Percentiles rank a stretch among this genome's conserved stretches.
phyloP scores from a whole-genome alignment of 2,329 filamentous ascomycete genomes.

The Botryotinia narcissicola region DNA sequence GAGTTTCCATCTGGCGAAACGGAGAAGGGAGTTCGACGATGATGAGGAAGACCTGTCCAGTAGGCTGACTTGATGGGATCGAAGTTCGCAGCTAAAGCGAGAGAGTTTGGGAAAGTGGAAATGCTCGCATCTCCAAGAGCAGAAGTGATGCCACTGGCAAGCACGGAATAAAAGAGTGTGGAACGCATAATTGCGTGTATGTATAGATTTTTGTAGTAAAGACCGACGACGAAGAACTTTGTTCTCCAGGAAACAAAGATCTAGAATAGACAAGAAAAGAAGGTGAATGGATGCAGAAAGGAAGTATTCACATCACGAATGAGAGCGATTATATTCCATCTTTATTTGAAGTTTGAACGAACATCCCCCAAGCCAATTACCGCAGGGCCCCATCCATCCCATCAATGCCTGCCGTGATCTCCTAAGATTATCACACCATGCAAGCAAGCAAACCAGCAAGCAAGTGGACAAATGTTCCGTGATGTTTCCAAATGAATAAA shows the following conservation, averaged over 20 bases:
- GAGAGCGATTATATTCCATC: background rate
- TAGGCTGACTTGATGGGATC: slow-evolving; percentile 58
- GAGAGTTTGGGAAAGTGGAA: slow-evolving; percentile 42
- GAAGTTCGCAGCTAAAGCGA: slow-evolving; percentile 51
- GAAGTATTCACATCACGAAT: background rate
- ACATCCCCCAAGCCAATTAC: slow-evolving; percentile 3
- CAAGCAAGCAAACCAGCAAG: background rate
- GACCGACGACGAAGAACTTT: slow-evolving; percentile 7
- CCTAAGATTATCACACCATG: slow-evolving; percentile 3
- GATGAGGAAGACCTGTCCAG: slow-evolving; percentile 60
- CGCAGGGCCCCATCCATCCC: background rate
- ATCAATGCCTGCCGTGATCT: slow-evolving; percentile 2
- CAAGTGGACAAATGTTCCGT: background rate
- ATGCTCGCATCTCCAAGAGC: slow-evolving; percentile 29
- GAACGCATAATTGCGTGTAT: slow-evolving; percentile 25
- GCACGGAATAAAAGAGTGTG: slow-evolving; percentile 28
- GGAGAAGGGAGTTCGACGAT: slow-evolving; percentile 61
- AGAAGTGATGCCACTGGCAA: slow-evolving; percentile 27
- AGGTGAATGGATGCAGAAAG: background rate
- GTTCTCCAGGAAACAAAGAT: slow-evolving; percentile 2
- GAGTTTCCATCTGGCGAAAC: slow-evolving; percentile 58
- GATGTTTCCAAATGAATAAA: background rate
- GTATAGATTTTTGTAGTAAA: slow-evolving; percentile 7
- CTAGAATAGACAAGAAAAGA: slow-evolving; percentile 1
- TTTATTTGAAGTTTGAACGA: background rate